Conservation (phyloP, 208 protist species). For the Wallacemonas sp. region DNA sequence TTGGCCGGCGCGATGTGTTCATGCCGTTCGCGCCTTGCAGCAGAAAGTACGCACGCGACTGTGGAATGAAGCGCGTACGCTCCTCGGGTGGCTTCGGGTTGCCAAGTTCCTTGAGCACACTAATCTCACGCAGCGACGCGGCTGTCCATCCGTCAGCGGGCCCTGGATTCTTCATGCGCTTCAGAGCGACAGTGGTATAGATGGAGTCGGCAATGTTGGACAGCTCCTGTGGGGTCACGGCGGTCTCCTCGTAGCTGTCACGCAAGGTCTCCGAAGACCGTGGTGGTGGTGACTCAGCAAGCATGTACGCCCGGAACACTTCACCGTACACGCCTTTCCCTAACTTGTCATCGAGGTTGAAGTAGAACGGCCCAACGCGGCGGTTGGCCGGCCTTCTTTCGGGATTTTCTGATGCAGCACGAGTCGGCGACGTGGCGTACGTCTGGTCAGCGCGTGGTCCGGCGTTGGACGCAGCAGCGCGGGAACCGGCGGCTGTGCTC, state of each 20-base stretch:
- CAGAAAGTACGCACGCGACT: not conserved
- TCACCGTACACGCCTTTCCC: conserved; percentile 97
- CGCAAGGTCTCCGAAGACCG: not conserved
- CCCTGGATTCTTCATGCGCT: conserved; percentile 65
- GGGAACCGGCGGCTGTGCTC: no score
- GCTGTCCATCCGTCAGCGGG: conserved; percentile 86
- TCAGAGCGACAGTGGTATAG: conserved; percentile 56
- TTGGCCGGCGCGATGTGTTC: conserved; percentile 2
- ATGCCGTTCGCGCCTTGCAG: not conserved
- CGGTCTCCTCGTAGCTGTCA: not conserved
- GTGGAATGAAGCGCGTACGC: conserved; percentile 11
- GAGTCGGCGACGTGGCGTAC: no score
- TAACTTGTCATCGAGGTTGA: conserved; percentile 89
- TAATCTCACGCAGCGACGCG: conserved; percentile 87
- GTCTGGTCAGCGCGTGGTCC: no score
- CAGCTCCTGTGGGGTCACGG: not conserved
- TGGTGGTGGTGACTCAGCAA: not conserved
- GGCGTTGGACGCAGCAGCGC: no score
- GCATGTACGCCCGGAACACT: conserved; percentile 89
- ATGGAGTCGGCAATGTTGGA: not conserved
- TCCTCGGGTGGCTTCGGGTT: conserved; percentile 20
- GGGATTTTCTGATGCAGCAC: no score
- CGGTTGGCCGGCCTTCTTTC: not conserved
- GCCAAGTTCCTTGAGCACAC: conserved; percentile 92
- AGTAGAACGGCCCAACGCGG: conserved; percentile 31